Evolutionary conservation across 2,329 filamentous ascomycete species (phyloP), one percentile per base, ranked within the genome.

Genomic region (Xylariaceae sp.): DNA sequence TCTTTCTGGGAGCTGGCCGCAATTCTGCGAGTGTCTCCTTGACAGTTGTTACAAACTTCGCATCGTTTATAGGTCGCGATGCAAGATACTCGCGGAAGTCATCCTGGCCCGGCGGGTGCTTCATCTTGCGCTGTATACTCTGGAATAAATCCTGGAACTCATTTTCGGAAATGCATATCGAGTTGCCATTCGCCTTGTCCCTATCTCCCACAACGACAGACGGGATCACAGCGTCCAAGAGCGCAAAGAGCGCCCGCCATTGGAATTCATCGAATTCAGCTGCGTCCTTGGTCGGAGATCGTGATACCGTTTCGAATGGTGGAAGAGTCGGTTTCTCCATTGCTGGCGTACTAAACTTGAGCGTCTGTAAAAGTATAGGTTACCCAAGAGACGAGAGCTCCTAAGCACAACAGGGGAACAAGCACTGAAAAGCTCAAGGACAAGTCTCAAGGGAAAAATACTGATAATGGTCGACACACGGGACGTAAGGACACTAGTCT

Each of bases 181-280:
- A 11, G 11, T 34, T 3, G 17, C 37, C 34, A 13, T n/a, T 18
- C 1, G 22, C 7, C 1, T 42, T 6, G 13, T 22, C 9, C 1
- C 17, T 7, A 9, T 42, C 42, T 11, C n/a, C 38, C 4, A 34
- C 36, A 2, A 33, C 12, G 12, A 49, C 11, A 4, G 48, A 46
- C 17, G 48, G 48, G 24, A 47, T 31, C 13, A 43, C 38, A n/a
- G 46, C 43, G 34, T 51, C 43, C 8, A 49, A 38, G 2, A 51
- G 32, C 11, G 48, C 39, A 19, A 47, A 22, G 11, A 49, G 18
- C 4, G 30, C 38, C 13, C 37, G 24, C 41, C 42, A 48, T 17
- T 50, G 47, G 4, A 33, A 1, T 15, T 45, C 41, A 4, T 39
- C 19, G 37, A 49, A 49, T 6, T 6, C 22, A 26, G 6, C 22